Evolutionary conservation across 148 eudicot species (phyloP), one percentile per base, ranked within the genome.

Genomic region (Camellia sinensis): DNA sequence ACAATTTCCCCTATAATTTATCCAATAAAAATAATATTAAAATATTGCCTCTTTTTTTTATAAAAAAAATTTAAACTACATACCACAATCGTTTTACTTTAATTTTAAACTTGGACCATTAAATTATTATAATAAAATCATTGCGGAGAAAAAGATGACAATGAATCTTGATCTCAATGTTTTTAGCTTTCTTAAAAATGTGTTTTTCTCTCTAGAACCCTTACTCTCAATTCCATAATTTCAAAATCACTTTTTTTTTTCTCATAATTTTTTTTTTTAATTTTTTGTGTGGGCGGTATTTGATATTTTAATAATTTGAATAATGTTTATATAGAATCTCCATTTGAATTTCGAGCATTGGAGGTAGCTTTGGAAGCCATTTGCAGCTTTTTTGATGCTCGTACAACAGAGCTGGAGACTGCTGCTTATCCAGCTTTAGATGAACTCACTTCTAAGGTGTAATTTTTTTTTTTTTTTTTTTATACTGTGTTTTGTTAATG

Each of bases 341-440:
- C 93, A 54, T 91, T 92, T 82, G 93, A 92, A 76, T 90, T 92
- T 61, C 89, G 93, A 53, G 95, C 93, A 78, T 86, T 92, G 69
- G 95, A 92, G 88, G 93, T 92, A 73, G 90, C 91, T 64, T 86
- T 92, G 83, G 95, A 92, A 81, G 91, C 95, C 75, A 92, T 92
- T 29, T 92, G 95, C 76, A 92, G 90, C 71, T 92, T 86, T 82
- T 93, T 90, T 86, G 93, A 91, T 73, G 95, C 95, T 7, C 93
- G 95, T 44, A 88, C 95, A 59, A 92, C 92, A 74, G 95, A 92
- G 75, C 78, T 92, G 59, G 95, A 92, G 85, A 82, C 89, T 56
- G 90, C 88, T 84, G 91, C 95, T 61, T 92, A 92, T 83, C 95
- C 93, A 48, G 93, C 95, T 50, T 83, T 92, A 79, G 95, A 92